Percentiles rank a stretch among this genome's conserved stretches.
These are phyloP conservation scores for Aspergillus terreus DNA, from an alignment of 2,329 filamentous ascomycete genomes.

Conservation along the genomic window DNA sequence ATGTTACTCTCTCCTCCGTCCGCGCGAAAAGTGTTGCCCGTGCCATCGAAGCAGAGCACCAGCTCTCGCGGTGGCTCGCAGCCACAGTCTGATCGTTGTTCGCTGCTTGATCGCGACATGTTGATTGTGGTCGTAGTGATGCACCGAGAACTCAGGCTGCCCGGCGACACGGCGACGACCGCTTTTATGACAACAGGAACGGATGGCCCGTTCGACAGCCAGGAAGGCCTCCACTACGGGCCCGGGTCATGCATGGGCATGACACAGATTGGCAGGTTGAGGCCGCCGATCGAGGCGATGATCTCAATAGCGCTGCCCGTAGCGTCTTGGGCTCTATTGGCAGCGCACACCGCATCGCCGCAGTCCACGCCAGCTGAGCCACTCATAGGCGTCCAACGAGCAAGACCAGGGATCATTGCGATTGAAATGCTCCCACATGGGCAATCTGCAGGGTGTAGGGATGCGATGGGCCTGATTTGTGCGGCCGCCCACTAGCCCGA, in stretches of 20 bases:
- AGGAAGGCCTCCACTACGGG: not conserved
- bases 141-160: not conserved
- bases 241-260: not conserved
- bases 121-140: not conserved
- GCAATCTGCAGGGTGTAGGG: not conserved
- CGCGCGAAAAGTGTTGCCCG: slow-evolving; percentile 37
- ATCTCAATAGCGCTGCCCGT: slow-evolving; percentile 5
- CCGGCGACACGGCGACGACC: not conserved
- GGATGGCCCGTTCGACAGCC: not conserved
- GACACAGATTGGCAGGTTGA: not conserved
- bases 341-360: slow-evolving; percentile 5
- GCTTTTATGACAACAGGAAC: not conserved
- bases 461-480: not conserved
- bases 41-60: slow-evolving; percentile 40
- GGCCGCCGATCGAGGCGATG: slow-evolving; percentile 4
- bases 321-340: slow-evolving; percentile 4
- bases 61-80: slow-evolving; percentile 14
- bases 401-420: not conserved
- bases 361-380: not conserved
- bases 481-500: not conserved
- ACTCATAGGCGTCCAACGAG: not conserved
- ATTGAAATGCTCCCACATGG: not conserved
- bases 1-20: slow-evolving; percentile 42
- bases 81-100: not conserved
- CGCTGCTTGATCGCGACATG: not conserved